These are phyloP conservation scores for Boletus sp. DNA, from an alignment of 1,284 basidiomycete genomes.

Conservation along the genomic window DNA sequence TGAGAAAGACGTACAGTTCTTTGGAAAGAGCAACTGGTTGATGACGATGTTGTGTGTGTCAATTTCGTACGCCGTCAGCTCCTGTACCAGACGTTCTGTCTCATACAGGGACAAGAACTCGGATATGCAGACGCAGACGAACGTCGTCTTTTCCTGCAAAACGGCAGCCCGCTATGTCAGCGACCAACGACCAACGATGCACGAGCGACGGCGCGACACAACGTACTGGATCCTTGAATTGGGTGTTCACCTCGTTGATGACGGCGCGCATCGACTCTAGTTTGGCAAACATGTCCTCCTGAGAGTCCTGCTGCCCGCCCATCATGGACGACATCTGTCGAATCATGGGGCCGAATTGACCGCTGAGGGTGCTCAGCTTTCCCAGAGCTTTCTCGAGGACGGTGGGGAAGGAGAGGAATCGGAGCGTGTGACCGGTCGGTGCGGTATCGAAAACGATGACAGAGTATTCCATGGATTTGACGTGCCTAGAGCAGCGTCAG, in stretches of 20 bases:
- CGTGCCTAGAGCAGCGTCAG: conserved; percentile 62
- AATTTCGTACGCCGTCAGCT: conserved; percentile 93
- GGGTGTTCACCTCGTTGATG: conserved; percentile 98
- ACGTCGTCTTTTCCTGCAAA: conserved; percentile 89
- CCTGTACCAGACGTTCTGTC: conserved; percentile 96
- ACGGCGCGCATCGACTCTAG: conserved; percentile 95
- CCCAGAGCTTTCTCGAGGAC: conserved; percentile 97
- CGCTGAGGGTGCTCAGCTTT: conserved; percentile 88
- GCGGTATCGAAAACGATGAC: conserved; percentile 99
- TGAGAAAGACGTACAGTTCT: conserved; percentile 60
- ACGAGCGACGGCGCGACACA: too few relatives aligned
- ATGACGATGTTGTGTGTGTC: conserved; percentile 99
- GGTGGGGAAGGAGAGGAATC: conserved; percentile 96
- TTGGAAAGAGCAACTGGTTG: conserved; percentile 95
- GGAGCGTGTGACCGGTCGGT: conserved; percentile 95
- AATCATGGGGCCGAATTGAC: conserved; percentile 96
- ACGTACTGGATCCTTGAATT: conserved; percentile 95
- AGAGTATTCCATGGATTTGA: conserved; percentile 99
- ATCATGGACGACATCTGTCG: conserved; percentile 93
- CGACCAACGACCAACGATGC: not conserved
- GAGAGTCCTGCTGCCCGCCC: conserved; percentile 82
- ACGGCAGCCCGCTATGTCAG: not conserved
- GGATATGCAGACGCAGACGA: conserved; percentile 97
- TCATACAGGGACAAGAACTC: conserved; percentile 98
- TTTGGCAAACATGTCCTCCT: conserved; percentile 98